Base-by-base conservation (phyloP, 495 filamentous ascomycete genomes). In the Thermothielavioides terrestris region DNA sequence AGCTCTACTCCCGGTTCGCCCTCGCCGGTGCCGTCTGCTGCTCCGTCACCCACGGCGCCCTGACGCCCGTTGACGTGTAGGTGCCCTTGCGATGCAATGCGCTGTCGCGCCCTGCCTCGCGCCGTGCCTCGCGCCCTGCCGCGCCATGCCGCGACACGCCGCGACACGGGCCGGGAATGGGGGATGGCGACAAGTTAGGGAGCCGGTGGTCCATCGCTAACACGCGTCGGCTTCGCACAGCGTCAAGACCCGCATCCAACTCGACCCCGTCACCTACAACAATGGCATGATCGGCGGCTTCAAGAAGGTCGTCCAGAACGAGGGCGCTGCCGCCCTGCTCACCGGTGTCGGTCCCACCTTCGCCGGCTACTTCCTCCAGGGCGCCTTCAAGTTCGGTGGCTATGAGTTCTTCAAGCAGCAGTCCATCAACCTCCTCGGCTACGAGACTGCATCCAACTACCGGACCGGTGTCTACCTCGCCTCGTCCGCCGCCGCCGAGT, bases 21-120 rank as follows among this genome's bases (percentile, higher is more conserved):
- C 81, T 89, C 60, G 86, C 87, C 55, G 86, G 85, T 65, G 86
- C 85, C 49, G 74, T 88, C 68, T 89, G 87, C 76, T 90, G 86
- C 67, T 85, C 85, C 51, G 74, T 90, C 65, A 92, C 87, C 54
- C 87, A 89, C 73, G 86, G 84, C 59, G 78, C 75, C 64, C 76
- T 88, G 58, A 89, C 86, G 48, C 87, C 87, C 54, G 83, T 90
- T 57, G 86, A 92, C 74, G 87, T 90, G 86, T 90, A 85, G 79
- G 86, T n/a, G n/a, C n/a, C n/a, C n/a, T n/a, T n/a, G n/a, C n/a
- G n/a, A n/a, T n/a, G n/a, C n/a, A n/a, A n/a, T n/a, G n/a, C n/a
- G n/a, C n/a, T n/a, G n/a, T n/a, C n/a, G n/a, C n/a, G n/a, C n/a
- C n/a, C n/a, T n/a, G n/a, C n/a, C n/a, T n/a, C n/a, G n/a, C n/a